Evolutionary conservation across 192 early-diverging fungal species (phyloP).

Genomic region (Umbelopsis vinacea): DNA sequence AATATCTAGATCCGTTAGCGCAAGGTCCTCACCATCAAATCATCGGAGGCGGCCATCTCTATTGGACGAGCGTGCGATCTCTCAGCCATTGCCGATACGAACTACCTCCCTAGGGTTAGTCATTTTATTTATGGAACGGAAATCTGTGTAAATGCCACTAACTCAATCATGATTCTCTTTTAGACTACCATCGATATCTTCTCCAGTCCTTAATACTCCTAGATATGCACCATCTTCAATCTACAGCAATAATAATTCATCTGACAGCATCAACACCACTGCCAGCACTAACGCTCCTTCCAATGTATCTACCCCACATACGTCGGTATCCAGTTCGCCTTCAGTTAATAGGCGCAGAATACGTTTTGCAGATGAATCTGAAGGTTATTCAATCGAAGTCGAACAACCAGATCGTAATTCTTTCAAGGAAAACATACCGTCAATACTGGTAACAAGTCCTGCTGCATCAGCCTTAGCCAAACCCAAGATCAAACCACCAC

Average conservation of each 20-base stretch:
- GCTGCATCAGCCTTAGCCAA: neutral
- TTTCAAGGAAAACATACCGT: constrained; percentile 2
- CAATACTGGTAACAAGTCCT: neutral
- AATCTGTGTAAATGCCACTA: too few species aligned
- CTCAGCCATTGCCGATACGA: constrained; percentile 10
- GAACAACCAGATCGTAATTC: neutral
- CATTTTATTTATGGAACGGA: too few species aligned
- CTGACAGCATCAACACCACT: constrained; percentile 16
- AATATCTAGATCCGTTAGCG: constrained; percentile 14
- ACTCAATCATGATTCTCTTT: neutral
- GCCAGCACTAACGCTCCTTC: neutral
- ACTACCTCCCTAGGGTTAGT: constrained; percentile 19
- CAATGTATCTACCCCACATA: constrained; percentile 6
- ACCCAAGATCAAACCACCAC: neutral
- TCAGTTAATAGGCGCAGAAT: neutral
- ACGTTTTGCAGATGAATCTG: neutral
- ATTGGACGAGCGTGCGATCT: neutral
- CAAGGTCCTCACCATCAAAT: neutral
- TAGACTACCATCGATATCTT: neutral
- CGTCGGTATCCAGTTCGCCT: neutral
- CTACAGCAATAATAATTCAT: neutral
- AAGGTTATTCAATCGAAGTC: too few species aligned
- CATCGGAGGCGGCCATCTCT: neutral
- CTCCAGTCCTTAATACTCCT: neutral
- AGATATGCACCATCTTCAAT: neutral